Percentiles rank a stretch among this genome's conserved stretches.
Evolutionary conservation across 2,329 filamentous ascomycete species (phyloP).

Genomic region (Botryosphaeria dothidea): DNA sequence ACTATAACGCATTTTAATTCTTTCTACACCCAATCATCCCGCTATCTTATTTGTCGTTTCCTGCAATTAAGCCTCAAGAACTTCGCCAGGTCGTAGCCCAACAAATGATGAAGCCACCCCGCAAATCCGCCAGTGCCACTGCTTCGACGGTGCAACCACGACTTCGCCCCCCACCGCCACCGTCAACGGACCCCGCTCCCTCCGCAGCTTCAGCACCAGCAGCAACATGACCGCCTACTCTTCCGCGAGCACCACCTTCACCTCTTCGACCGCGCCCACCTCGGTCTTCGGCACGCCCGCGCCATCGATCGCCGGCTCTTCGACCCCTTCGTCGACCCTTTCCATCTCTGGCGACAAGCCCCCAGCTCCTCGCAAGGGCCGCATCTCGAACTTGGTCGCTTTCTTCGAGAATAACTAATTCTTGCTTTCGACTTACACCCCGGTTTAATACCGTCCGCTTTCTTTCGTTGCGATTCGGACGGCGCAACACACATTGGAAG

Average conservation of each 20-base stretch:
- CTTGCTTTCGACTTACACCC: background rate
- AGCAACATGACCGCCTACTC: slow-evolving; percentile 13
- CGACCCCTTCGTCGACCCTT: background rate
- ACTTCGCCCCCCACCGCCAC: background rate
- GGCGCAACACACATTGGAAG: too few species aligned
- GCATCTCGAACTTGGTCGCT: slow-evolving; percentile 10
- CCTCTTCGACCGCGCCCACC: background rate
- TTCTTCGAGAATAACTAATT: slow-evolving; percentile 2
- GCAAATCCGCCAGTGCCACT: background rate
- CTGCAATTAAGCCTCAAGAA: slow-evolving; percentile 17
- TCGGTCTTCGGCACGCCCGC: background rate
- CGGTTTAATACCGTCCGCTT: background rate
- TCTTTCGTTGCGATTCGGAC: background rate
- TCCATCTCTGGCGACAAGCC: background rate
- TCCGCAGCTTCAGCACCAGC: slow-evolving; percentile 12
- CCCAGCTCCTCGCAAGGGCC: background rate
- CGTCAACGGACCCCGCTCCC: background rate
- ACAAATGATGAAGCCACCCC: background rate
- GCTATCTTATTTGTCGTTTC: background rate
- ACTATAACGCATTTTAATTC: slow-evolving; percentile 4
- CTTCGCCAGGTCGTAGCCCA: slow-evolving; percentile 15
- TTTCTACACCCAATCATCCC: background rate
- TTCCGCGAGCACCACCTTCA: background rate
- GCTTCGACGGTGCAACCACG: background rate
- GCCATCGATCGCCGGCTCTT: background rate